Evolutionary conservation across 352 stramenopile genomes (phyloP).

Genomic region (Pythium rishiriense): DNA sequence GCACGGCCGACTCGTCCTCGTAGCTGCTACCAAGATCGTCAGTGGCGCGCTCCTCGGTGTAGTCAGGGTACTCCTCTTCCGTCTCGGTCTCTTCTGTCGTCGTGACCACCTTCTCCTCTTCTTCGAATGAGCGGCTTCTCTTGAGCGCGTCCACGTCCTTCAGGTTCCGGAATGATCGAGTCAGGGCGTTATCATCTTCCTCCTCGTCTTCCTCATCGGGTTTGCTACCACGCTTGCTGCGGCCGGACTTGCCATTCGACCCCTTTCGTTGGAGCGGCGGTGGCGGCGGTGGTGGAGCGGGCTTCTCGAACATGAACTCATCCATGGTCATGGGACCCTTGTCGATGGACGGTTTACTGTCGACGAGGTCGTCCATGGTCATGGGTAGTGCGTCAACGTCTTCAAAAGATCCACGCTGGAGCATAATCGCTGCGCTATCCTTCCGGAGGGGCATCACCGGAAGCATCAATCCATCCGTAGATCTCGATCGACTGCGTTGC

Average conservation of each 20-base stretch:
- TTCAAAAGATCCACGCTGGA: conserved; percentile 20
- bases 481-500: conserved; percentile 18
- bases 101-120: conserved; percentile 23
- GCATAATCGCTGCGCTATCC: conserved; percentile 18
- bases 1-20: conserved; percentile 25
- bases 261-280: conserved; percentile 13
- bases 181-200: conserved; percentile 24
- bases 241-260: conserved; percentile 19
- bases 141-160: conserved; percentile 29
- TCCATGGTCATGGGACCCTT: conserved; percentile 30
- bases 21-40: conserved; percentile 26
- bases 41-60: conserved; percentile 13
- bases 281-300: neutral
- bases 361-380: conserved; percentile 26
- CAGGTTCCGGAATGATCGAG: conserved; percentile 26
- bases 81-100: conserved; percentile 21
- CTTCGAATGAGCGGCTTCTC: conserved; percentile 25
- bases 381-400: conserved; percentile 24
- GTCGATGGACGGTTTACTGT: conserved; percentile 16
- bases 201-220: conserved; percentile 13
- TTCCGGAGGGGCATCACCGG: conserved; percentile 17
- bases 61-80: conserved; percentile 28
- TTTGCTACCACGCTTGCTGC: conserved; percentile 14
- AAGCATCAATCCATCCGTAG: conserved; percentile 8
- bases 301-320: conserved; percentile 27